Base-by-base conservation (phyloP, 768 basidiomycete species). In the Suillus occidentalis region DNA sequence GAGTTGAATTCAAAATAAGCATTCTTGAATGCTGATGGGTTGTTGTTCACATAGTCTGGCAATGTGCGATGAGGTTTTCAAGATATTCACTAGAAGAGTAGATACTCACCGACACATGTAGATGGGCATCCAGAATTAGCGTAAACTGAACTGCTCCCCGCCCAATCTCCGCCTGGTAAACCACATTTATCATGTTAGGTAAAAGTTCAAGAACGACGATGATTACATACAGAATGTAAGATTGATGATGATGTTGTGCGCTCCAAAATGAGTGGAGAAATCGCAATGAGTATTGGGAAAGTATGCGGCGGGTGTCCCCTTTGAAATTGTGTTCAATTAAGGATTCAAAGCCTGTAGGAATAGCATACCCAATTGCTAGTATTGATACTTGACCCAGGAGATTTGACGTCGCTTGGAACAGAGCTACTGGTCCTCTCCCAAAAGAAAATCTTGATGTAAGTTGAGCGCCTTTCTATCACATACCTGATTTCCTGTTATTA, bases 221-320 rank as follows among this genome's bases (percentile, higher is more conserved):
- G 61, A 16, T 7, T 28, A 65, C 74, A 8, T 28, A 74, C 73
- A 76, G 53, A 74, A 74, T 45, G 72, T 71, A 12, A 74, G 69
- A 68, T 91, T 86, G 68, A 92, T 87, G 66, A 90, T 78, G 63
- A 90, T 90, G 66, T 85, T 87, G 70, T 90, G 83, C 1, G 79
- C 66, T 12, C 81, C 77, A 68, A 91, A 87, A 63, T 86, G 77
- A 57, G 79, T 76, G 56, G 78, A 66, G 53, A 93, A 80, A 65
- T 88, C 76, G 71, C 90, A 93, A 59, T 78, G 75, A 3, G 78
- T 82, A 69, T 78, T 82, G 12, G 89, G 89, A 77, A 90, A 92
- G 71, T 78, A 81, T 25, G 89, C 90, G 1, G 73, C 69, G 4
- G 89, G 89, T 0, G 75, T 82, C 10, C 89, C 88, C 87, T 87